Base-by-base conservation (phyloP, 2,329 filamentous ascomycete genomes). In the Pezicula radicicola region DNA sequence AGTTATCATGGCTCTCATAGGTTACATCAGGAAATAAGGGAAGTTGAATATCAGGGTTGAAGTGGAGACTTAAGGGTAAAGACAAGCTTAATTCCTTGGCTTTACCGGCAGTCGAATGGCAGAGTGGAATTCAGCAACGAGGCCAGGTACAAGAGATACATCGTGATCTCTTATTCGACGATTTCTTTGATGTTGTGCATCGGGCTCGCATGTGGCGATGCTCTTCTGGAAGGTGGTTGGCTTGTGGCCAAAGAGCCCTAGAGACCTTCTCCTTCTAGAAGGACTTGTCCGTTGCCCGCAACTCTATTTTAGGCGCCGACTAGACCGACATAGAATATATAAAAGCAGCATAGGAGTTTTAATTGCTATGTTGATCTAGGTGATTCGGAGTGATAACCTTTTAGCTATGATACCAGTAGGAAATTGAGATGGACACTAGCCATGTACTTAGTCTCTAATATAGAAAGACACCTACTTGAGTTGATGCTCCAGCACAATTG, bases 51-150 rank as follows among this genome's bases (percentile, higher is more conserved):
- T 45, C 41, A 43, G 41, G 41, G 41, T 43, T 40, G 12, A n/a
- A 19, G 21, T 5, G 37, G 37, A 40, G 37, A 13, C 37, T 40
- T 12, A 40, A 40, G 37, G 21, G 5, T 5, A 21, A 21, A 21
- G 21, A 21, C 21, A 40, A 16, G 37, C 37, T 40, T 40, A 40
- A 40, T 16, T 27, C 6, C 21, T 43, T 21, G 41, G 16, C 41
- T 25, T 21, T 55, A 60, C 56, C 54, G 54, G 52, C 57, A 53
- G 48, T 56, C 56, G 52, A 58, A 60, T 59, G 40, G 35, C 18
- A 52, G 40, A 18, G 19, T 37, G 33, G 16, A n/a, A 45, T 40
- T 48, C 42, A 46, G 50, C 47, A 45, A 49, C 50, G 44, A 7
- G 21, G 39, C 39, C 39, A 6, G 39, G 15, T 12, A 42, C 39